Base-by-base conservation (phyloP, 2,329 filamentous ascomycete genomes). In the Fusarium heterosporum region DNA sequence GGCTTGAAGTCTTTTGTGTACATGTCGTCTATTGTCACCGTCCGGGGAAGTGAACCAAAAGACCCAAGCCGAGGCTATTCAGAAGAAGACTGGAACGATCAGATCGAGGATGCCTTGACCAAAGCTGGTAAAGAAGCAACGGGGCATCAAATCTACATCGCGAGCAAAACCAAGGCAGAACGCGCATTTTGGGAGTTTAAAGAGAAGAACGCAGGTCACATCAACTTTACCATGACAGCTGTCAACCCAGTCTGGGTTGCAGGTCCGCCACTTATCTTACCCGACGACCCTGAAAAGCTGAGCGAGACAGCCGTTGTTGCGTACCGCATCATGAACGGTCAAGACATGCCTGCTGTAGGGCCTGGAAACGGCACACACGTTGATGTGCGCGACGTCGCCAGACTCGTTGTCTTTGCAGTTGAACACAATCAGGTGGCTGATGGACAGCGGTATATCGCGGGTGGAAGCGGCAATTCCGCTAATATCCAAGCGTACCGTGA, bases 401-500 rank as follows among this genome's bases (percentile, higher is more conserved):
- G 60, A 8, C 43, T 63, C 14, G 10, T 63, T 22, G 34, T 62
- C 0, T 63, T 63, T 28, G 43, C 57, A 0, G 50, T 56, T 3
- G 60, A 56, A 1, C 56, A 16, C 9, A 62, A 22, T 8, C n/a
- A 46, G 9, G 57, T 49, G 13, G 57, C 60, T 0, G 60, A 63
- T 12, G 50, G 57, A 2, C 50, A 63, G 19, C 60, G 60, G 13
- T 63, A 63, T 3, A 55, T 63, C 3, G 50, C 43, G 6, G 60
- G 60, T 0, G 57, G 57, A 6, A 57, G 49, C 11, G 12, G 39
- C 2, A 45, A 45, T 3, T 63, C 38, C 17, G 60, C 43, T 8
- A 63, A 56, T 3, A 62, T 63, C 5, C 60, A 63, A 14, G 57
- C 60, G 4, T 63, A 62, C 11, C 60, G 43, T 8, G 60, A 63